A percentile compares a stretch with the other conserved stretches of the same genome.
Evolutionary conservation across 2,329 filamentous ascomycete species (phyloP).

Genomic region (Xylariales sp.): DNA sequence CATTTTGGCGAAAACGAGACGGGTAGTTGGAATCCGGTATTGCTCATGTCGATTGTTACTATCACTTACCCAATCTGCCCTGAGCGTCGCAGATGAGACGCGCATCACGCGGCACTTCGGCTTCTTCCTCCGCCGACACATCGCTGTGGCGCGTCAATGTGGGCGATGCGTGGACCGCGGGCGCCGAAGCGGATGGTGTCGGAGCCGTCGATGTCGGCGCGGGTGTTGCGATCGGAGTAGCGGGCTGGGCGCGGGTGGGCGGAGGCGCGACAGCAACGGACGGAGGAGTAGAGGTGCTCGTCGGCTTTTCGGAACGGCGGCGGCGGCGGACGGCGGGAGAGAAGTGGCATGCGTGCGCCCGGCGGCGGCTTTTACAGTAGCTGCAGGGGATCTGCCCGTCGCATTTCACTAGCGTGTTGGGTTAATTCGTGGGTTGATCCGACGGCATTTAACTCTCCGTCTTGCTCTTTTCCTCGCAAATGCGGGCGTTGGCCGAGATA

Average conservation of each 20-base stretch:
- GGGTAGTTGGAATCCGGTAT: background rate
- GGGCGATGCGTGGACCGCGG: conserved; percentile 18
- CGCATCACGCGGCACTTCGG: conserved; percentile 65
- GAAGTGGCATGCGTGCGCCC: conserved; percentile 60
- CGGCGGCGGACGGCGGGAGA: conserved; percentile 56
- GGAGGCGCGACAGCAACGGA: conserved; percentile 23
- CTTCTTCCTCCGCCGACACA: conserved; percentile 60
- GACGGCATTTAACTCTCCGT: background rate
- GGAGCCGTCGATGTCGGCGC: conserved; percentile 8
- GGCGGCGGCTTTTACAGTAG: conserved; percentile 60
- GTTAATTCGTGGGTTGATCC: background rate
- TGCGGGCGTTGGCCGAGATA: background rate
- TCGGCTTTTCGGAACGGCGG: conserved; percentile 48
- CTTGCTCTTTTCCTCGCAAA: background rate
- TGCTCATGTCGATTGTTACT: background rate
- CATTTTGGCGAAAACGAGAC: background rate
- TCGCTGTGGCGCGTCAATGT: conserved; percentile 40
- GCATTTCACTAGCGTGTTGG: conserved; percentile 57
- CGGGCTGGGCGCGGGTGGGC: background rate
- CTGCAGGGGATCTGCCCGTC: conserved; percentile 65
- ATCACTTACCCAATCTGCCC: conserved; percentile 58
- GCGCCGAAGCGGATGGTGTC: background rate
- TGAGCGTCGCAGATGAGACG: conserved; percentile 63
- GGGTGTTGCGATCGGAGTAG: conserved; percentile 15
- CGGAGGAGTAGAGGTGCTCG: conserved; percentile 31